Evolutionary conservation across 805 yeast genomes (phyloP), one percentile per base, ranked within the genome.

Genomic region (Wickerhamomyces xylosicus): DNA sequence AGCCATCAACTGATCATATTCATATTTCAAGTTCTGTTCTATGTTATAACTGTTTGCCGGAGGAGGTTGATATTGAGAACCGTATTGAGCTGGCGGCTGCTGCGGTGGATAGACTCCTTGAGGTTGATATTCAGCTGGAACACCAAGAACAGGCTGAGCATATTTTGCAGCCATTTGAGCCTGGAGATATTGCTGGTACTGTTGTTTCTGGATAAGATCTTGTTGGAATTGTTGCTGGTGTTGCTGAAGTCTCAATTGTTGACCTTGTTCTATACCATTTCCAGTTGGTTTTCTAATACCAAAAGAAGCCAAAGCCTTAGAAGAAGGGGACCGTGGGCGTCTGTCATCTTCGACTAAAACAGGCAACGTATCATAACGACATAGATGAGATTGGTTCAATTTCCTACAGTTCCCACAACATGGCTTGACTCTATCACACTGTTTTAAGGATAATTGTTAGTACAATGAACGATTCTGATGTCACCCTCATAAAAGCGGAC

Each of bases 381-480:
- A 54, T 36, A 48, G 19, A 36, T 50, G 55, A 17, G 46, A 44
- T 31, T 47, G 40, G 31, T 47, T 51, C 35, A 56, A 47, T 46
- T 47, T 51, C 41, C 41, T 47, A 35, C 58, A 54, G 0, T 56
- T 42, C 1, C 42, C 34, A 34, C 58, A 54, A 2, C 45, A 52
- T 3, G 58, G 58, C 34, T 49, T 50, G 3, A 33, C 46, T 38
- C 55, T 45, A 36, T 54, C 58, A 39, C 58, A 54, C 58, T 54
- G 40, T 4, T 5, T 2, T 6, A 35, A 41, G 21, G 19, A 31
- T 43, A 34, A 28, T 13, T 7, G 29, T 25, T 25, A 25, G 29
- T 25, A 25, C 14, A 11, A 21, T 21, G 10, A 21, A 21, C 25
- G 5, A 10, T 11, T 25, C 5, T 25, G 29, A 25, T 25, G 14